Evolutionary conservation across 805 yeast genomes (phyloP).

Genomic region (Lipomyces sp.): DNA sequence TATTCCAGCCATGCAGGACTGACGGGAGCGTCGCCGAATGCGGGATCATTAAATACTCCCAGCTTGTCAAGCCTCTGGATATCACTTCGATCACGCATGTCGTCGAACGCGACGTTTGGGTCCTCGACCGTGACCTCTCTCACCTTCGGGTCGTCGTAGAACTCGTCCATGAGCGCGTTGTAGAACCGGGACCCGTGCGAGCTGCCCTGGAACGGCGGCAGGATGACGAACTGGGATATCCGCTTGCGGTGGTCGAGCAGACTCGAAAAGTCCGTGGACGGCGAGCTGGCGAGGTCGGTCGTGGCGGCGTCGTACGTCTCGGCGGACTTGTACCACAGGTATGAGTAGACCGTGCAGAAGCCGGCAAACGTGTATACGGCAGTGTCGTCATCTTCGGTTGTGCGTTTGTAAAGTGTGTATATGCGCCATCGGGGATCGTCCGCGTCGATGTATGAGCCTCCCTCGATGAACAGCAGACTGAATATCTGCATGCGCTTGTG

Average conservation of each 20-base stretch:
- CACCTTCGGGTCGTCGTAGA: constrained; percentile 54
- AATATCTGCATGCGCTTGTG: constrained; percentile 74
- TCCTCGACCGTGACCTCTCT: constrained; percentile 86
- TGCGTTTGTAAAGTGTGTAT: constrained; percentile 48
- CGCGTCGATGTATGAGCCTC: constrained; percentile 82
- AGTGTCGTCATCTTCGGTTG: too few species aligned
- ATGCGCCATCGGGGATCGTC: constrained; percentile 78
- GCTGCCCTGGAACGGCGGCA: constrained; percentile 78
- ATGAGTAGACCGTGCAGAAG: constrained; percentile 76
- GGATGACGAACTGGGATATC: constrained; percentile 79
- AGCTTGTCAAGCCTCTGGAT: constrained; percentile 47
- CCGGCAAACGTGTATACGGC: constrained; percentile 56
- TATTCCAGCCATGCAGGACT: constrained; percentile 42
- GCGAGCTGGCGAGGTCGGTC: neutral
- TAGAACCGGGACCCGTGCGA: constrained; percentile 70
- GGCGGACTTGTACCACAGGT: constrained; percentile 68
- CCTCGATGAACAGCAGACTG: constrained; percentile 83
- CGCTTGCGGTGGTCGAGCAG: constrained; percentile 52
- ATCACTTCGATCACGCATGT: constrained; percentile 80
- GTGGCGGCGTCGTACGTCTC: constrained; percentile 46
- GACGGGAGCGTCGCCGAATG: constrained; percentile 29
- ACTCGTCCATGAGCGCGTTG: constrained; percentile 49
- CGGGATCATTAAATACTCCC: constrained; percentile 28
- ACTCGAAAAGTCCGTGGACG: constrained; percentile 16
- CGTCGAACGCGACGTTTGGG: constrained; percentile 90